Evolutionary conservation across 345 rosid species (phyloP), one percentile per base, ranked within the genome.

Genomic region (Kernera saxatilis): DNA sequence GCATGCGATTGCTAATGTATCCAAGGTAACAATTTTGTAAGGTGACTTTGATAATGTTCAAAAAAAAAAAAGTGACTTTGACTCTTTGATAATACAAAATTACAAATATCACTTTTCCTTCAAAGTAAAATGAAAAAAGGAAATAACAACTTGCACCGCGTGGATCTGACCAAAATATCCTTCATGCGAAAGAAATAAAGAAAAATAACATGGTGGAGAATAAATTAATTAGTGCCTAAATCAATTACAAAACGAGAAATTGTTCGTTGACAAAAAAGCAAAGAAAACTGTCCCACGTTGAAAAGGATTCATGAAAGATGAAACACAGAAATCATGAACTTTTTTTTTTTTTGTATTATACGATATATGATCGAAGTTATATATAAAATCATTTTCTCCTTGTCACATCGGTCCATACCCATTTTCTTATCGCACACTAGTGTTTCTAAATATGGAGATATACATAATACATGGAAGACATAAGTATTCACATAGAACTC

Each of bases 1-100:
- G 61, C 62, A 59, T 67, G 63, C 48, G 22, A 58, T 74, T 66
- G 36, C 60, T 65, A 73, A 29, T 33, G n/a, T n/a, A 13, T 66
- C 60, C 50, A 54, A 23, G 23, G 33, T 55, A 13, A 64, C 23
- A 53, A 9, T 23, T 64, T 36, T 35, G 18, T 44, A 33, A 33
- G 32, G 37, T 33, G 49, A 15, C 59, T 44, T 72, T 56, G 25
- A 41, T 29, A 41, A 45, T 45, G n/a, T n/a, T n/a, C n/a, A n/a
- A n/a, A n/a, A n/a, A n/a, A n/a, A n/a, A n/a, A n/a, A n/a, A n/a
- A n/a, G n/a, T n/a, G n/a, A n/a, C n/a, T n/a, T n/a, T n/a, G n/a
- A n/a, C n/a, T n/a, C n/a, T n/a, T n/a, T n/a, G n/a, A n/a, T n/a
- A n/a, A n/a, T n/a, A n/a, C n/a, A n/a, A n/a, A 54, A 26, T 25